Base-by-base conservation (phyloP, 2,329 filamentous ascomycete genomes). In the Bipolaris oryzae region DNA sequence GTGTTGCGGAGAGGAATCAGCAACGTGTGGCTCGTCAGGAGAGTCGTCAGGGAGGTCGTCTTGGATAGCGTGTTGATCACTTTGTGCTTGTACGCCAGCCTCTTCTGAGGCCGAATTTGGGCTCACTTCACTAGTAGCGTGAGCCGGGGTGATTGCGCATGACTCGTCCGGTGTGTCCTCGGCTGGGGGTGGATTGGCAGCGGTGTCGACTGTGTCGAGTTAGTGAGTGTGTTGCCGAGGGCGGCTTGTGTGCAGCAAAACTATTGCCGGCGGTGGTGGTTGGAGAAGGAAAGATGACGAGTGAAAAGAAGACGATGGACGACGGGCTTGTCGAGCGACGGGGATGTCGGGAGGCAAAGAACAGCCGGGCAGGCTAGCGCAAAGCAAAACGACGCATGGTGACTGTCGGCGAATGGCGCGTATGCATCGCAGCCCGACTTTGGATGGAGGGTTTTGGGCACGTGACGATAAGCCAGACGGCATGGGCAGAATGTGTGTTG, bases 351-450 rank as follows among this genome's bases (percentile, higher is more conserved):
- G 57, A 60, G 50, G 41, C 59, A 55, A 53, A 55, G 50, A 51
- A 25, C 16, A 43, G 47, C 57, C 53, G 55, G 43, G 35, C 45
- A 42, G 48, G 56, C 61, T 60, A 69, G 60, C 63, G 61, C 43
- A 54, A 49, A 57, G 53, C 52, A 58, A 63, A 65, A 60, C 54
- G 57, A 60, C 55, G 63, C 65, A 67, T 57, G 61, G 55, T 61
- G 55, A 62, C 56, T 50, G 58, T 62, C 62, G 66, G 62, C 60
- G 68, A 62, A 67, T 67, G 62, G 59, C 62, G 45, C 61, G 62
- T 67, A 70, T 72, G 64, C 65, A 62, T 71, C 54, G 65, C 61
- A 65, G 67, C 66, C 64, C 61, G 57, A 64, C 50, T 54, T 54
- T 53, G 63, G 45, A 50, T 60, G 57, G 58, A 59, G 35, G 57